Conservation (phyloP, 2,329 filamentous ascomycete genomes). For the Colletotrichum incanum region DNA sequence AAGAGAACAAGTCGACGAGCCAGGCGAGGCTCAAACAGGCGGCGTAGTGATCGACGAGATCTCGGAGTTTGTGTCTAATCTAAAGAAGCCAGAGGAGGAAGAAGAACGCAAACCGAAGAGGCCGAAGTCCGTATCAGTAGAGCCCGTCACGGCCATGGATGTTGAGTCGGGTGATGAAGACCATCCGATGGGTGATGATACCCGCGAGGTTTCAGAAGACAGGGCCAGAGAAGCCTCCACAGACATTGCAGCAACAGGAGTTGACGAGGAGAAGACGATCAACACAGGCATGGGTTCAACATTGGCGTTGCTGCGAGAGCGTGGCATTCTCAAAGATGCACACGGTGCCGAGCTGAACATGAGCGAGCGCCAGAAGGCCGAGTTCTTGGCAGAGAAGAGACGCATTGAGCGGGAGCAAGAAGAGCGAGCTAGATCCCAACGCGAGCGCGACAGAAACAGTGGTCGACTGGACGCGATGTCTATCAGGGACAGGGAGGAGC, state of each 20-base stretch:
- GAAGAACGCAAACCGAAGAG: slow-evolving; percentile 69
- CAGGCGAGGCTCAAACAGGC: slow-evolving; percentile 60
- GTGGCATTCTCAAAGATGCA: slow-evolving; percentile 81
- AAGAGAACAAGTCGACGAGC: slow-evolving; percentile 72
- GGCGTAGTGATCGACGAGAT: slow-evolving; percentile 97
- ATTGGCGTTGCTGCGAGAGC: slow-evolving; percentile 85
- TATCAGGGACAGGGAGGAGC: slow-evolving; percentile 91
- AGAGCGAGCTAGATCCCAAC: slow-evolving; percentile 82
- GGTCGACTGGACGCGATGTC: slow-evolving; percentile 91
- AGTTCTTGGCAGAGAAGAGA: slow-evolving; percentile 84
- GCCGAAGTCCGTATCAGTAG: slow-evolving; percentile 55
- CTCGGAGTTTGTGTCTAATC: slow-evolving; percentile 90
- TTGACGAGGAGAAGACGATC: slow-evolving; percentile 89
- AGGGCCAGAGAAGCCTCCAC: slow-evolving; percentile 60
- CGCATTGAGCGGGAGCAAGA: slow-evolving; percentile 84
- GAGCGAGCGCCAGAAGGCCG: slow-evolving; percentile 78
- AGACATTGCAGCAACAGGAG: slow-evolving; percentile 76
- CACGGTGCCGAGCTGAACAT: slow-evolving; percentile 76
- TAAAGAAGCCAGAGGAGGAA: slow-evolving; percentile 77
- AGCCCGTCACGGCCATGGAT: slow-evolving; percentile 62
- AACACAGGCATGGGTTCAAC: slow-evolving; percentile 86
- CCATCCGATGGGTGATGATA: slow-evolving; percentile 50
- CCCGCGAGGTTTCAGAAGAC: slow-evolving; percentile 49
- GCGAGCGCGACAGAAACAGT: slow-evolving; percentile 88
- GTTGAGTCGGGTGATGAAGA: slow-evolving; percentile 58